Conservation (phyloP, 176 grass and related monocot genomes). For the Tuctoria greenei region DNA sequence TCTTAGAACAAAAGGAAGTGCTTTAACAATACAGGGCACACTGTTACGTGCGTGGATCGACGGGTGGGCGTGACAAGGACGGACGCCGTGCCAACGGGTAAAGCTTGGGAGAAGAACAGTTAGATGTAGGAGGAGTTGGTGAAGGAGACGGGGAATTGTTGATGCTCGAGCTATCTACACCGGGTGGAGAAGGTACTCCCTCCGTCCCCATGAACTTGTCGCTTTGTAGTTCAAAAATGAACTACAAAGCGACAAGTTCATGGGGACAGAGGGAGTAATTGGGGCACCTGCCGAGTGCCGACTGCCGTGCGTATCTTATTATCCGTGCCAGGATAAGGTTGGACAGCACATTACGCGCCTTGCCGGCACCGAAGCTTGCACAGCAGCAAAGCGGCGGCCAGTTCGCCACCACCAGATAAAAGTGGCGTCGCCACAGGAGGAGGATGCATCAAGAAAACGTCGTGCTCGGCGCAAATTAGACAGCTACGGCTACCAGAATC, state of each 20-base stretch:
- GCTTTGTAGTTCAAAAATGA: too few relatives aligned
- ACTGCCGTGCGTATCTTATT: too few relatives aligned
- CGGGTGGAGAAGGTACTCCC: not conserved
- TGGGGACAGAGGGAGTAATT: too few relatives aligned
- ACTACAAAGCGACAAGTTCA: too few relatives aligned
- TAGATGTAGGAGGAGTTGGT: not conserved
- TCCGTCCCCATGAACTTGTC: too few relatives aligned
- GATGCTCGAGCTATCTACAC: not conserved
- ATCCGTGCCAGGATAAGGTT: not conserved
- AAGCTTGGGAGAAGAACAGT: not conserved
- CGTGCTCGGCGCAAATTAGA: not conserved
- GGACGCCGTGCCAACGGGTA: not conserved
- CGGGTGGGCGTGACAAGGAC: not conserved
- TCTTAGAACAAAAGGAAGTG: not conserved
- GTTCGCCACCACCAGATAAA: not conserved
- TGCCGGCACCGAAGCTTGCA: not conserved
- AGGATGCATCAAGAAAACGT: not conserved
- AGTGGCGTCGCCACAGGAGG: not conserved
- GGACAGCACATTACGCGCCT: not conserved
- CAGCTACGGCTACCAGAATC: conserved; percentile 1
- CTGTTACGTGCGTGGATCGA: not conserved
- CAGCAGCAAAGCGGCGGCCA: not conserved
- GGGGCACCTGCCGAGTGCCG: too few relatives aligned
- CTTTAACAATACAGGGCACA: too few relatives aligned
- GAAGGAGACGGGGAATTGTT: not conserved